Base-by-base conservation (phyloP, 2,329 filamentous ascomycete genomes). In the Geoglossum cookeanum region DNA sequence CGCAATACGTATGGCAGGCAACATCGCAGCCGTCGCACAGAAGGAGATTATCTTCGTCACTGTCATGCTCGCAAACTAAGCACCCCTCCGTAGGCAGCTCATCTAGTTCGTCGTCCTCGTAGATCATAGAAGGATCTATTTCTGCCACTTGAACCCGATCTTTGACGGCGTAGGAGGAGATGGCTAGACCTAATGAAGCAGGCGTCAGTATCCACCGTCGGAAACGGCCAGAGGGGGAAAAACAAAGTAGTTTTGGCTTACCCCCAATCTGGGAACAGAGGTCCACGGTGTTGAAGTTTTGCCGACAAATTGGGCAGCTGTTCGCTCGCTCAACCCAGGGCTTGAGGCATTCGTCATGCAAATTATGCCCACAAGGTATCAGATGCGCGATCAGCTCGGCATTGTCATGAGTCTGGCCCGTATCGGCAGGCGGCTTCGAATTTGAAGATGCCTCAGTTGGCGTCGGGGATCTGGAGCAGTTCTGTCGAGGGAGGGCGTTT, bases 281-380 rank as follows among this genome's bases (percentile, higher is more conserved):
- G 68, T 92, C 82, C 62, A 98, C 90, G 64, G 84, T 74, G 70
- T 97, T 91, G 74, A 98, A 97, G 61, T 79, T 81, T 65, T 87
- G 85, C 63, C 92, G 86, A 72, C 92, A 98, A 69, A 98, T 95
- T 51, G 92, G 92, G 70, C 92, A 98, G 68, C 90, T 96, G 71
- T 97, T 98, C 61, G 92, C 91, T 69, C 94, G 85, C 71, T 94
- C 87, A 51, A 91, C 88, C 92, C 92, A 98, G 63, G 89, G 87
- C 64, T 85, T 85, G 63, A 98, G 78, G 70, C 92, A 98, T 56
- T 85, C 82, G 72, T 98, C 84, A 72, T 98, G 92, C 64, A 98
- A 76, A 64, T 90, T 79, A 74, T 98, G 94, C 59, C 87, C 86
- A 71, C 92, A 98, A 52, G 88, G 84, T 59, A 82, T 68, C 32